Evolutionary conservation across 2,329 filamentous ascomycete genomes (phyloP).

Genomic region (Orbilia blumenaviensis): DNA sequence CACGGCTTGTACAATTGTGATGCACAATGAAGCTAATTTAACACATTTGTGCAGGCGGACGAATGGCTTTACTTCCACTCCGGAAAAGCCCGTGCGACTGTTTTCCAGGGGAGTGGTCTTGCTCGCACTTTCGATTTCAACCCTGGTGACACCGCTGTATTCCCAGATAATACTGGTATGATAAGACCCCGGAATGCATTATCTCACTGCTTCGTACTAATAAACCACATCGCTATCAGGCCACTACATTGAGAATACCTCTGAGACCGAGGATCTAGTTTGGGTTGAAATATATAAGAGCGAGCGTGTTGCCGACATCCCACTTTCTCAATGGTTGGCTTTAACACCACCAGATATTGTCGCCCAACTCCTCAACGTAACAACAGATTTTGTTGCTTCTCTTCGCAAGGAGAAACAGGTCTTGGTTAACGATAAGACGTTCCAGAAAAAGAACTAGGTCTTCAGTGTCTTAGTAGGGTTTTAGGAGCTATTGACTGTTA

Average conservation of each 20-base stretch:
- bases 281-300: slow-evolving; percentile 77
- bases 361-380: slow-evolving; percentile 69
- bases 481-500: too few species aligned
- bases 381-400: slow-evolving; percentile 67
- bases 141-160: slow-evolving; percentile 74
- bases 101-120: slow-evolving; percentile 71
- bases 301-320: slow-evolving; percentile 73
- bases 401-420: slow-evolving; percentile 73
- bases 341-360: slow-evolving; percentile 72
- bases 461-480: too few species aligned
- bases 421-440: slow-evolving; percentile 61
- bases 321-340: slow-evolving; percentile 74
- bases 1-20: neutral
- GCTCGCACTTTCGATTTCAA: slow-evolving; percentile 74
- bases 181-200: neutral
- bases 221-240: slow-evolving; percentile 58
- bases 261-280: slow-evolving; percentile 70
- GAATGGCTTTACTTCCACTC: slow-evolving; percentile 78
- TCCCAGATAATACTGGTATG: slow-evolving; percentile 69
- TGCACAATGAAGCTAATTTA: neutral
- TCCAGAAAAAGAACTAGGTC: slow-evolving; percentile 24
- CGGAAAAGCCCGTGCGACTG: slow-evolving; percentile 70
- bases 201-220: neutral
- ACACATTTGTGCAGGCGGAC: slow-evolving; percentile 65
- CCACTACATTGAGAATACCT: slow-evolving; percentile 76